phyloP scores from a whole-genome alignment of 495 filamentous ascomycete species.

The Annulohypoxylon stygium region DNA sequence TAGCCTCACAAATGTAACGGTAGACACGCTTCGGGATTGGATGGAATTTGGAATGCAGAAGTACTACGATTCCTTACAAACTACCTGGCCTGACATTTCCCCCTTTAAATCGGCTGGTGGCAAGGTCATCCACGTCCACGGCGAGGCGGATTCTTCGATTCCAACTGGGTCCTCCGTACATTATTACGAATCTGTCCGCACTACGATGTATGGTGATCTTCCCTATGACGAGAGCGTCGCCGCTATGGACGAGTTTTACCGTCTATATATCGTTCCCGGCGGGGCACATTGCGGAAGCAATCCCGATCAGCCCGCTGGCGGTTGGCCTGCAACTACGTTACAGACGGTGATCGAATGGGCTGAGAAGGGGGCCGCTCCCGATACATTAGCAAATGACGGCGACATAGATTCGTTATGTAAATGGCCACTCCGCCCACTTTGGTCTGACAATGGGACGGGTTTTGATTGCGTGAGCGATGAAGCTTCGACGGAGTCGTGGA shows the following conservation, averaged over 20 bases:
- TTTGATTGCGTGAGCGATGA: conserved; percentile 63
- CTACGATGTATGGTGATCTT: conserved; percentile 62
- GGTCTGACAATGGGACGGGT: conserved; percentile 49
- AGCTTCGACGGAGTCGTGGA: conserved; percentile 56
- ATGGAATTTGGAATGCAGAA: conserved; percentile 57
- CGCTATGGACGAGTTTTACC: conserved; percentile 64
- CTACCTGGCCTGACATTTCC: conserved; percentile 62
- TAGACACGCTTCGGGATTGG: conserved; percentile 63
- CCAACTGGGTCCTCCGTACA: conserved; percentile 62
- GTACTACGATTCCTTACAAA: conserved; percentile 61
- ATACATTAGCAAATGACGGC: conserved; percentile 56
- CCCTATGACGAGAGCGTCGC: conserved; percentile 50
- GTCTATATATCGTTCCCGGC: conserved; percentile 66
- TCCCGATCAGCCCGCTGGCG: conserved; percentile 53
- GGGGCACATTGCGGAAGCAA: conserved; percentile 63
- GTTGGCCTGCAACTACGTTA: conserved; percentile 61
- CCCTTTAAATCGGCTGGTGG: conserved; percentile 60
- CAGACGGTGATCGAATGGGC: conserved; percentile 65
- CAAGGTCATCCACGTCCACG: conserved; percentile 67
- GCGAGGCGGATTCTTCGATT: conserved; percentile 64
- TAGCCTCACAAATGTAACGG: conserved; percentile 60
- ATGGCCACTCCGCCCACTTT: conserved; percentile 63
- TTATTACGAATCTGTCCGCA: conserved; percentile 65
- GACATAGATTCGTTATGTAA: conserved; percentile 61
- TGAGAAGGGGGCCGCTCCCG: conserved; percentile 59